Base-by-base conservation (phyloP, 2,329 filamentous ascomycete genomes). In the Talaromyces islandicus region DNA sequence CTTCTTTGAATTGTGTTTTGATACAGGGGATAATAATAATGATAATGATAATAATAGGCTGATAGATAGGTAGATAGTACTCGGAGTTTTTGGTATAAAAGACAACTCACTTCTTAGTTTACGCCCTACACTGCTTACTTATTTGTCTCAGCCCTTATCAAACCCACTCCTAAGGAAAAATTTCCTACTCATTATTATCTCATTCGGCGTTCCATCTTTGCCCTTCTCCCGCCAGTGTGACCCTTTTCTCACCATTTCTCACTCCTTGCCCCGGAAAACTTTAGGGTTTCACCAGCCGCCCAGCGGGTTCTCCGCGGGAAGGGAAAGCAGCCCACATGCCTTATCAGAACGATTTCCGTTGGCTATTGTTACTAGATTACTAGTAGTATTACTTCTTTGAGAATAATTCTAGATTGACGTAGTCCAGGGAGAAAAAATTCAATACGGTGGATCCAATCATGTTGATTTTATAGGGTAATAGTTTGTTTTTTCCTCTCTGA, bases 381-480 rank as follows among this genome's bases (percentile, higher is more conserved):
- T 27, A 46, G 19, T 21, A 24, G 19, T 46, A 46, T 24, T 24
- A 21, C 11, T n/a, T n/a, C 14, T 12, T 41, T 14, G 17, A 17
- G 19, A 21, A 21, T 27, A 27, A 46, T 24, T 46, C 43, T 46
- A 46, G 43, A 46, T 46, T 11, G n/a, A n/a, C n/a, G n/a, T n/a
- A 4, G 32, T 4, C 32, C 25, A 27, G 25, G 25, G 3, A 3
- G 6, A 38, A 7, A n/a, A 38, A 38, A 7, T 17, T n/a, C 35
- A 38, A 38, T 14, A 17, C 6, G 14, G 35, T 38, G 14, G 48
- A 52, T 52, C 48, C 59, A 57, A 51, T 54, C 10, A 48, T 21
- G 55, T 58, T 25, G 59, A 61, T 61, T 61, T 52, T 61, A 61
- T 61, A 56, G 59, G 59, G 56, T 52, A 50, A 54, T 61, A 25